Conservation (phyloP, 345 rosid genomes). For the Syzygium grande region DNA sequence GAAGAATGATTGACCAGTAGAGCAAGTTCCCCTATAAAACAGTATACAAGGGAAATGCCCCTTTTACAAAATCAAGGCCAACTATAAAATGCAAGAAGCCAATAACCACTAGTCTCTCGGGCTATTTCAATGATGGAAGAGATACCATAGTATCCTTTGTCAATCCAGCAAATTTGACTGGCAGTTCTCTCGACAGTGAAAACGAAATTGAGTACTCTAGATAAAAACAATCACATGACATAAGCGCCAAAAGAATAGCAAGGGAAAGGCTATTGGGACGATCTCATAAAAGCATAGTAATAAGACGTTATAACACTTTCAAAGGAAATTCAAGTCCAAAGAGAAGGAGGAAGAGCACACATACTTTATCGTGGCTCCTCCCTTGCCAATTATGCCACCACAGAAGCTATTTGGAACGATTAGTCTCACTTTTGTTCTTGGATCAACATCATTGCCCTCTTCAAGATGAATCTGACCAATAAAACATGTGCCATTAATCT, state of each 20-base stretch:
- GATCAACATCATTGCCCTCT: conserved; percentile 71
- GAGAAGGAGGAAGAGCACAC: conserved; percentile 11
- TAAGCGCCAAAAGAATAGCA: not conserved
- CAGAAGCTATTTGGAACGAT: conserved; percentile 94
- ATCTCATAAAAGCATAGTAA: not conserved
- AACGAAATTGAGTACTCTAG: not conserved
- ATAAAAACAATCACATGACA: not conserved
- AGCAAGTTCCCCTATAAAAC: not conserved
- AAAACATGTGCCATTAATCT: not conserved
- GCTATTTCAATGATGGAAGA: not conserved
- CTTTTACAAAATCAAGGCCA: not conserved
- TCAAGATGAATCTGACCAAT: conserved; percentile 57
- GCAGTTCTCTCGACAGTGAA: not conserved
- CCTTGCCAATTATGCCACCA: conserved; percentile 99
- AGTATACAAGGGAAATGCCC: not conserved
- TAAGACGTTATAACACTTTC: not conserved
- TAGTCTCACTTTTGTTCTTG: conserved; percentile 79
- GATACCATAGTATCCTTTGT: not conserved
- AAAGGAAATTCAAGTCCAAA: not conserved
- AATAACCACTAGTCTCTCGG: not conserved
- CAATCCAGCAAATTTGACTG: not conserved
- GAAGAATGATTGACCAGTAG: not conserved
- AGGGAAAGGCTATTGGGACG: not conserved
- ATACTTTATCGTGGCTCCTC: conserved; percentile 96
- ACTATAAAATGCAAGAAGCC: not conserved